Percentiles rank a stretch among this genome's conserved stretches.
These are phyloP conservation scores for Candida tropicalis DNA, from an alignment of 1,139 yeast species.

Conservation along the genomic window DNA sequence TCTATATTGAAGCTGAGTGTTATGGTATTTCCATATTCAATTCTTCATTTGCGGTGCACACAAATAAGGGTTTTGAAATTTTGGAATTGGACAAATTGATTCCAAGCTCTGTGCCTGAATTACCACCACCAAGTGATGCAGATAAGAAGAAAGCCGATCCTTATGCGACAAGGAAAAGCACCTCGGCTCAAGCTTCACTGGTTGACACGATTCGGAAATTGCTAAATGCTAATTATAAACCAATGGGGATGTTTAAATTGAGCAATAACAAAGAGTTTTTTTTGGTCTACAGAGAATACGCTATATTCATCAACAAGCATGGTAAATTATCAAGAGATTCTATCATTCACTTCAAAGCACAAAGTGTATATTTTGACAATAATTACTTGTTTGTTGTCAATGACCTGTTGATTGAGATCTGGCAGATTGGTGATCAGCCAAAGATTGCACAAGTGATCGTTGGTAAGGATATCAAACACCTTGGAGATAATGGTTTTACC, in stretches of 20 bases:
- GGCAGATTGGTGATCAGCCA: conserved; percentile 57
- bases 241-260: conserved; percentile 67
- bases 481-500: conserved; percentile 48
- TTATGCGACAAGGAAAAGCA: conserved; percentile 27
- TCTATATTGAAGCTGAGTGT: conserved; percentile 56
- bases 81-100: conserved; percentile 61
- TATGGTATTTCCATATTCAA: conserved; percentile 60
- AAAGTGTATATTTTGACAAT: conserved; percentile 54
- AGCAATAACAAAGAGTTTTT: conserved; percentile 56
- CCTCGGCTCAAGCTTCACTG: conserved; percentile 20
- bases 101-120: conserved; percentile 56
- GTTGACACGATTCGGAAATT: conserved; percentile 37
- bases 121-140: conserved; percentile 18
- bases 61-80: conserved; percentile 70
- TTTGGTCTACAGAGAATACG: conserved; percentile 73
- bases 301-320: conserved; percentile 65
- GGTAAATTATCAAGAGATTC: conserved; percentile 64
- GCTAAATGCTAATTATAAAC: conserved; percentile 43
- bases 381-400: conserved; percentile 66
- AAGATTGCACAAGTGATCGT: conserved; percentile 65
- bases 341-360: conserved; percentile 63
- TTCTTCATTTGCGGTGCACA: conserved; percentile 65
- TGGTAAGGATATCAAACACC: conserved; percentile 62
- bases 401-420: conserved; percentile 72
- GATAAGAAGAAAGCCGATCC: conserved; percentile 25